Conservation (phyloP, 2,329 filamentous ascomycete genomes). For the Hypoxylon sp. region DNA sequence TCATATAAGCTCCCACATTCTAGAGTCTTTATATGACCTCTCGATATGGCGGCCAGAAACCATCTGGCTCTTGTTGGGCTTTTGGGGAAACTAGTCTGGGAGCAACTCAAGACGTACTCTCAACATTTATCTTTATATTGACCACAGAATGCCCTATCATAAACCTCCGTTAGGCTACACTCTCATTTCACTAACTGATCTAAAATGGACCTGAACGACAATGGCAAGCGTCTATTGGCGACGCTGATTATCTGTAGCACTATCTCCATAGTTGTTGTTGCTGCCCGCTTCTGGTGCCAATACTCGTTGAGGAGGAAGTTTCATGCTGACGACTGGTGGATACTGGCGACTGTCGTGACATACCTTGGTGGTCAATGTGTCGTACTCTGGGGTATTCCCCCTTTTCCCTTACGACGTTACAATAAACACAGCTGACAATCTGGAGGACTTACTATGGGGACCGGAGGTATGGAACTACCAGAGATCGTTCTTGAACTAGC, state of each 20-base stretch:
- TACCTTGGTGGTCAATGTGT: not conserved
- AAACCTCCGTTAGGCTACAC: not conserved
- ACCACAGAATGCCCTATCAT: not conserved
- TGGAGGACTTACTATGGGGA: not conserved
- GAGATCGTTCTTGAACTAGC: not conserved
- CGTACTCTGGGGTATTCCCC: not conserved
- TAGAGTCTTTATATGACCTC: not conserved
- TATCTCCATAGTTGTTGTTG: not conserved
- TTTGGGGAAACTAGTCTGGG: not conserved
- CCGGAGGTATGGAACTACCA: not conserved
- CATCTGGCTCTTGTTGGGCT: not conserved
- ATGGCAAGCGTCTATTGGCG: not conserved
- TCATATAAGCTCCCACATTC: too few relatives aligned
- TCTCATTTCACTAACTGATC: not conserved
- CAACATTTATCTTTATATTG: not conserved
- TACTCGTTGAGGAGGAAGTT: not conserved
- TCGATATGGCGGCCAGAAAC: not conserved
- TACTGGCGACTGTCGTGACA: not conserved
- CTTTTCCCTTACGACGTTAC: not conserved
- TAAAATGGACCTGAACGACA: not conserved
- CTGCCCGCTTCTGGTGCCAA: not conserved
- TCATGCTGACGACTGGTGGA: conserved; percentile 1
- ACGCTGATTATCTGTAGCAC: not conserved
- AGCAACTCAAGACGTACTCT: not conserved
- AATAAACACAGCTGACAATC: not conserved